phyloP scores from a whole-genome alignment of 352 stramenopile genomes.

The Peronospora tabacina region DNA sequence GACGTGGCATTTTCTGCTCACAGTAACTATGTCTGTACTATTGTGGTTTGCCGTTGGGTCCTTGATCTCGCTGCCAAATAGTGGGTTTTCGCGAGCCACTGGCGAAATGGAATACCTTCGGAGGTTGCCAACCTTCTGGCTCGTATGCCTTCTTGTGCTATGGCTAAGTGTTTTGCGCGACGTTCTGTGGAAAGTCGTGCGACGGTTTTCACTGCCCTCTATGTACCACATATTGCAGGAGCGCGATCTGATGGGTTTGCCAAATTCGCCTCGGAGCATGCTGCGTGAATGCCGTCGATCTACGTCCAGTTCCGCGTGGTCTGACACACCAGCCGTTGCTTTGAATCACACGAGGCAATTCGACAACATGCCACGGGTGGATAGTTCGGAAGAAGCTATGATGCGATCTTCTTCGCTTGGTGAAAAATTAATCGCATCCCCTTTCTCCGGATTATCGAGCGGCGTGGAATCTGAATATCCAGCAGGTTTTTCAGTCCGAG shows the following conservation, averaged over 20 bases:
- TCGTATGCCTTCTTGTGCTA: constrained; percentile 50
- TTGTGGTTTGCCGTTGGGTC: constrained; percentile 60
- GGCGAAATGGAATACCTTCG: constrained; percentile 68
- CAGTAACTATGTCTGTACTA: constrained; percentile 41
- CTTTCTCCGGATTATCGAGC: constrained; percentile 16
- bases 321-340: constrained; percentile 33
- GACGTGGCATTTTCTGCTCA: constrained; percentile 66
- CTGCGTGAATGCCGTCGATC: constrained; percentile 27
- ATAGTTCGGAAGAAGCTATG: constrained; percentile 50
- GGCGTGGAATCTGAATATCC: constrained; percentile 13
- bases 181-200: constrained; percentile 64
- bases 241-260: constrained; percentile 52
- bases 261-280: constrained; percentile 53
- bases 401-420: constrained; percentile 50
- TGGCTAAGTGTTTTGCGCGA: constrained; percentile 60
- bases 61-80: constrained; percentile 46
- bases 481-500: constrained; percentile 11
- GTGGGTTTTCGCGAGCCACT: constrained; percentile 46
- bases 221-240: constrained; percentile 78
- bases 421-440: constrained; percentile 43
- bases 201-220: constrained; percentile 50
- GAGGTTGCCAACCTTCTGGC: constrained; percentile 50
- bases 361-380: constrained; percentile 34
- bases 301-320: constrained; percentile 24
- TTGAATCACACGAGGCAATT: constrained; percentile 50